Evolutionary conservation across 2,329 filamentous ascomycete species (phyloP).

Genomic region (Sclerotinia sclerotiorum): DNA sequence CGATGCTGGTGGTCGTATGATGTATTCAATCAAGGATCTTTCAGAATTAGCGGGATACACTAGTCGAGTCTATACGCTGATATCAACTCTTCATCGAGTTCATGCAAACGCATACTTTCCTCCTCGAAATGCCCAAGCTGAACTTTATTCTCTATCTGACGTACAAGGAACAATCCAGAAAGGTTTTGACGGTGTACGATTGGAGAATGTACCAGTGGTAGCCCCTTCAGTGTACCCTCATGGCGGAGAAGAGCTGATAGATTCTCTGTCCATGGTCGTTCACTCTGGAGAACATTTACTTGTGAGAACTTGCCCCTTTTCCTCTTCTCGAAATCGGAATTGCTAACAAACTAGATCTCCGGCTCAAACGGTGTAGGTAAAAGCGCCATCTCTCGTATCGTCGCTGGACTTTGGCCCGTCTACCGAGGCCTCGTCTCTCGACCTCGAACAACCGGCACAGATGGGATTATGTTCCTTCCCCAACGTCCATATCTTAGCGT

Average conservation of each 20-base stretch:
- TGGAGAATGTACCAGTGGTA: slow-evolving; percentile 91
- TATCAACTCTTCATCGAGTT: slow-evolving; percentile 89
- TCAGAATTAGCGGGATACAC: slow-evolving; percentile 95
- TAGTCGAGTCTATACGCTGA: slow-evolving; percentile 90
- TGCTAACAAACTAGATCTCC: slow-evolving; percentile 61
- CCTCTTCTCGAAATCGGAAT: neutral
- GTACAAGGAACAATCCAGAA: slow-evolving; percentile 91
- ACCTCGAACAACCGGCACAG: slow-evolving; percentile 74
- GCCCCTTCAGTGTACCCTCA: slow-evolving; percentile 85
- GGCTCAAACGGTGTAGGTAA: slow-evolving; percentile 95
- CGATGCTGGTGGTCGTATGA: slow-evolving; percentile 95
- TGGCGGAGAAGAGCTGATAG: slow-evolving; percentile 87
- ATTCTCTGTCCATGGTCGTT: slow-evolving; percentile 85
- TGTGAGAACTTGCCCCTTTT: slow-evolving; percentile 42
- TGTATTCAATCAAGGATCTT: slow-evolving; percentile 99
- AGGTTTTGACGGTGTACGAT: slow-evolving; percentile 89
- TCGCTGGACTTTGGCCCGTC: slow-evolving; percentile 92
- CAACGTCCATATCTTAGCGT: slow-evolving; percentile 90
- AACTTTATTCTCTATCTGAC: slow-evolving; percentile 86
- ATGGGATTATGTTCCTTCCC: slow-evolving; percentile 98
- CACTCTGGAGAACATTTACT: slow-evolving; percentile 89
- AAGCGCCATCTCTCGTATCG: slow-evolving; percentile 79
- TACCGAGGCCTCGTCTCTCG: slow-evolving; percentile 90
- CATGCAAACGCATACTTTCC: slow-evolving; percentile 86
- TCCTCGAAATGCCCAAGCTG: slow-evolving; percentile 63